Evolutionary conservation across 345 rosid genomes (phyloP).

Genomic region (Ceriops zippeliana): DNA sequence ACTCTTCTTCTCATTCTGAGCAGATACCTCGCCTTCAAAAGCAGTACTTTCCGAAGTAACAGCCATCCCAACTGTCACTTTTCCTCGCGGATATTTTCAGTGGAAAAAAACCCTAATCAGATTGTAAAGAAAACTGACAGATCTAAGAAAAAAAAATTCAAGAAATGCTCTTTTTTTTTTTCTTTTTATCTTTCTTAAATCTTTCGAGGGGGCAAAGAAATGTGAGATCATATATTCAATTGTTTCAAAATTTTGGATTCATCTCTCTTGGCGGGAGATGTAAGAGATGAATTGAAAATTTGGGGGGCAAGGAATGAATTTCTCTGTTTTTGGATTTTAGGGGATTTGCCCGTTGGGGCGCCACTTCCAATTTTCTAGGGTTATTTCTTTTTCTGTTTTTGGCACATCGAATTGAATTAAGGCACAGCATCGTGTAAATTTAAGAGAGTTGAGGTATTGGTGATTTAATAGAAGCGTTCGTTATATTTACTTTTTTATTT

Average conservation of each 20-base stretch:
- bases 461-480: no score
- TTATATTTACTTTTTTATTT: no score
- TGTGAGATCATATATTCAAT: background rate
- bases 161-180: no score
- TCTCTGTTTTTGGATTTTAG: background rate
- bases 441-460: no score
- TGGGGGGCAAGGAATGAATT: background rate
- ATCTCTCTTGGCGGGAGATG: conserved; percentile 16
- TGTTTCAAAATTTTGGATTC: background rate
- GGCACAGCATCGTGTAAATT: no score
- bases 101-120: background rate
- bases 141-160: no score
- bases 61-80: conserved; percentile 21
- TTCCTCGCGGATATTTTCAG: background rate
- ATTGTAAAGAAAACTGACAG: no score
- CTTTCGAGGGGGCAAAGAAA: background rate
- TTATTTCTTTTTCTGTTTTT: no score
- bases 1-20: conserved; percentile 16
- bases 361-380: no score
- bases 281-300: background rate
- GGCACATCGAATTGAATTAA: no score
- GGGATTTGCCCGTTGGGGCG: background rate
- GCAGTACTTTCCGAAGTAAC: conserved; percentile 19
- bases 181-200: background rate
- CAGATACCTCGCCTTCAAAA: conserved; percentile 2